Evolutionary conservation across 108 stramenopile genomes (phyloP), one percentile per base, ranked within the genome.

Genomic region (Chaetoceros tenuissimus): DNA sequence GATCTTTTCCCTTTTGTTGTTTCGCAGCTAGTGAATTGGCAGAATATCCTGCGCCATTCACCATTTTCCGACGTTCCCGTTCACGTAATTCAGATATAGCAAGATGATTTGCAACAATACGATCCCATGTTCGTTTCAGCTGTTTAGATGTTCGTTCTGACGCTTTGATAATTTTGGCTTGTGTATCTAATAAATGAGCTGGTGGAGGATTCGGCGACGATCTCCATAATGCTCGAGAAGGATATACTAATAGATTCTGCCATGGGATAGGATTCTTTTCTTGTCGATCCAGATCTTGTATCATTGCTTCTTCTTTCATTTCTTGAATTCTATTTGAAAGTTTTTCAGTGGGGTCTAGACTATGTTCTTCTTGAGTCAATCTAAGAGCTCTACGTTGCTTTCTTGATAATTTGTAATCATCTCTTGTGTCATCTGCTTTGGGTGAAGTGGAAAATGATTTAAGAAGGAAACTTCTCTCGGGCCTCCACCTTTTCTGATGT

Each of bases 221-320:
- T 51, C 87, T 57, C 87, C 87, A 89, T 0, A 75, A 60, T 2
- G 87, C 87, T 28, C 87, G 60, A 28, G 82, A 75, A 0, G 87
- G 72, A 49, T 68, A 48, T 55, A 57, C 61, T 22, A 89, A 48
- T 2, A 89, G 44, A 0, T 49, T 51, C 29, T 77, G 78, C 82
- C 82, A 89, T 21, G 87, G 86, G 43, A 57, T 44, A 20, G 71
- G 75, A 3, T 71, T 64, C 13, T 44, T 46, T 13, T 40, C 34
- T 40, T 40, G 34, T 40, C 13, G 34, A 5, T 40, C 34, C 34
- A 40, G 5, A 13, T 40, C 34, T 40, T 40, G 34, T 5, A 40
- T 40, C 34, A 40, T 40, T 5, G 34, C 5, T 5, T 40, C 34
- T 40, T 40, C 13, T 40, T 40, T 40, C 34, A 40, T 40, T 40